A percentile compares a stretch with the other conserved stretches of the same genome.
These are phyloP conservation scores for Trichoderma afroharzianum DNA, from an alignment of 2,329 filamentous ascomycete species.

Conservation along the genomic window DNA sequence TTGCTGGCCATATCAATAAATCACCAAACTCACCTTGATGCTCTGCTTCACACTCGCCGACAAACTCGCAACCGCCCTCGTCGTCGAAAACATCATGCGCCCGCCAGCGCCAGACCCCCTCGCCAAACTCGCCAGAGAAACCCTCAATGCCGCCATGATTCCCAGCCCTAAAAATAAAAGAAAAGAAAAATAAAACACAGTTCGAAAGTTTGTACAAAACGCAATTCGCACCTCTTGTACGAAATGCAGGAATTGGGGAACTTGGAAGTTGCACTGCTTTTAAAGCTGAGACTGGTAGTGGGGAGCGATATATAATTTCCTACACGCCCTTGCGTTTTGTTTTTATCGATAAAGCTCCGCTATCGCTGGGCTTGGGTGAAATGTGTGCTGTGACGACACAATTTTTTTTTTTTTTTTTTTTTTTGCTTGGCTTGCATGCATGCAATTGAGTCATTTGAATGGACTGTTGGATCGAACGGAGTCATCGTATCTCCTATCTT, in stretches of 20 bases:
- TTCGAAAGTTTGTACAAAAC: neutral
- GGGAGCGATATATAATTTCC: constrained; percentile 14
- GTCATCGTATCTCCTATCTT: neutral
- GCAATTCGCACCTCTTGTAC: neutral
- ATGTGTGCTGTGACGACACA: neutral
- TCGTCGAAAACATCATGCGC: constrained; percentile 31
- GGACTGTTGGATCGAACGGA: neutral
- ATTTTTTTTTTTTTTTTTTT: too few relatives aligned
- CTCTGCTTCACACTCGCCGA: constrained; percentile 32
- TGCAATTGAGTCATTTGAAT: constrained; percentile 4
- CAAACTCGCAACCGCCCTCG: constrained; percentile 37
- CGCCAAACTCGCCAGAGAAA: constrained; percentile 32
- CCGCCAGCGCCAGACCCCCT: constrained; percentile 23
- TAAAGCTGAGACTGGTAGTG: neutral
- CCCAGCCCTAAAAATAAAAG: neutral
- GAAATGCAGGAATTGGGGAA: neutral
- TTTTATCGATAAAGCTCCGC: constrained; percentile 21
- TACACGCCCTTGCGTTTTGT: neutral
- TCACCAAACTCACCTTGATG: constrained; percentile 31
- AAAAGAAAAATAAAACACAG: neutral
- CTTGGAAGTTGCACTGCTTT: neutral
- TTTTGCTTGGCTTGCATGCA: neutral
- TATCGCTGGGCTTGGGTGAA: constrained; percentile 1
- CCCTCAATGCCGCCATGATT: constrained; percentile 42
- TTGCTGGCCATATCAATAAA: accelerated